phyloP scores from a whole-genome alignment of 75 land plant genomes.

The Chamaecyparis obtusa region DNA sequence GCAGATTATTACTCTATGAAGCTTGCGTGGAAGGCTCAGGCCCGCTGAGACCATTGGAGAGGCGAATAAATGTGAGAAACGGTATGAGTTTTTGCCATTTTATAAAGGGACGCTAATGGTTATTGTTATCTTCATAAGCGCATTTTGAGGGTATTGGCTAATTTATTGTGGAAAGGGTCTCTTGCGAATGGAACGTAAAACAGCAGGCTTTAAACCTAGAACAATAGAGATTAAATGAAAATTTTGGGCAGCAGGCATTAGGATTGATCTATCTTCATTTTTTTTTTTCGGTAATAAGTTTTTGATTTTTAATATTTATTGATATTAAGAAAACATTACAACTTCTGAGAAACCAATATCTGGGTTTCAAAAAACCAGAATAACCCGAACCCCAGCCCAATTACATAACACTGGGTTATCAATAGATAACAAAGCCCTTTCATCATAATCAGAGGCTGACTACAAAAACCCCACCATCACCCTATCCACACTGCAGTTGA shows the following conservation, averaged over 20 bases:
- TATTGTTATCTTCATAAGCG: neutral
- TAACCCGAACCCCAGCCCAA: too few relatives aligned
- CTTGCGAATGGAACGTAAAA: neutral
- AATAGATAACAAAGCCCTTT: too few relatives aligned
- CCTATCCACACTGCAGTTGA: too few relatives aligned
- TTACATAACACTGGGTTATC: too few relatives aligned
- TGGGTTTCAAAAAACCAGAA: too few relatives aligned
- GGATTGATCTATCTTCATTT: neutral
- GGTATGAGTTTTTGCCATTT: constrained; percentile 18
- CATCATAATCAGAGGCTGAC: too few relatives aligned
- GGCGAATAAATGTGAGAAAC: constrained; percentile 54
- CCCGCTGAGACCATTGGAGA: constrained; percentile 69
- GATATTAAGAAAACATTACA: too few relatives aligned
- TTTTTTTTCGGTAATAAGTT: too few relatives aligned
- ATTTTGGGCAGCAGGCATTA: too few relatives aligned
- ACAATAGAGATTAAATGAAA: neutral
- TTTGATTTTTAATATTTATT: too few relatives aligned
- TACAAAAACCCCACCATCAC: too few relatives aligned
- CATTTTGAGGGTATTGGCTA: neutral
- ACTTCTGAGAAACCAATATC: too few relatives aligned
- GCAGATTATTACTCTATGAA: constrained; percentile 62
- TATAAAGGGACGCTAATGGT: neutral
- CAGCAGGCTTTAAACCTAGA: neutral
- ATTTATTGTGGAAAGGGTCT: neutral
- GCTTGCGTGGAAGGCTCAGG: constrained; percentile 69